Percentiles rank a stretch among this genome's conserved stretches.
Conservation (phyloP, 169 alveolate genomes). For the Eimeria maxima region DNA sequence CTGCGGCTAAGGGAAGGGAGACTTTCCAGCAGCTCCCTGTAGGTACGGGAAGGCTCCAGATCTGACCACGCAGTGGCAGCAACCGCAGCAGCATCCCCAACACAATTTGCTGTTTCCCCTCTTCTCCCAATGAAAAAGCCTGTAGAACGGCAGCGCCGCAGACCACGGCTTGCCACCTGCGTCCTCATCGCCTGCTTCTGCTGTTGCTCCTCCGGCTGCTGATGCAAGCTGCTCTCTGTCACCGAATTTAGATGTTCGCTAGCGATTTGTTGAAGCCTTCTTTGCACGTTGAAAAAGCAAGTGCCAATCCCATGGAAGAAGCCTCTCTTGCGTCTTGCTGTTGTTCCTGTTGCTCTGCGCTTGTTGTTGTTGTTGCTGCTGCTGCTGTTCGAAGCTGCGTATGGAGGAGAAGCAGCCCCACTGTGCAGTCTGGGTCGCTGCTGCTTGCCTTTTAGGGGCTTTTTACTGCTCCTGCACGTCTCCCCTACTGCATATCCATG, state of each 20-base stretch:
- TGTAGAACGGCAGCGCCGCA: slow-evolving; percentile 36
- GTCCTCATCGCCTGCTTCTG: neutral
- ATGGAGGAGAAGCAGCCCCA: neutral
- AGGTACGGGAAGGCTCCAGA: slow-evolving; percentile 26
- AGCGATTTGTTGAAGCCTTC: neutral
- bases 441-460: neutral
- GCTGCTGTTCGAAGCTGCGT: slow-evolving; percentile 22
- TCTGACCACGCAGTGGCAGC: slow-evolving; percentile 32
- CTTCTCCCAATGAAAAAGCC: slow-evolving; percentile 2
- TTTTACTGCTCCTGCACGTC: neutral
- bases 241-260: neutral
- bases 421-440: neutral
- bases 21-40: slow-evolving; percentile 5
- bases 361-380: slow-evolving; percentile 12
- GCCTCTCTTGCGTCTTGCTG: neutral
- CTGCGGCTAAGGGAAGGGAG: neutral
- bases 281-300: neutral
- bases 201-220: slow-evolving; percentile 46
- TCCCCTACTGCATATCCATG: neutral
- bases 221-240: neutral
- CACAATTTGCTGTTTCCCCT: slow-evolving; percentile 23
- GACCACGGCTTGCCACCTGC: neutral
- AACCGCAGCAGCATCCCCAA: neutral
- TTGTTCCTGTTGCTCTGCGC: slow-evolving; percentile 25
- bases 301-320: neutral